Base-by-base conservation (phyloP, 2,329 filamentous ascomycete species). In the Phialocephala sp. region DNA sequence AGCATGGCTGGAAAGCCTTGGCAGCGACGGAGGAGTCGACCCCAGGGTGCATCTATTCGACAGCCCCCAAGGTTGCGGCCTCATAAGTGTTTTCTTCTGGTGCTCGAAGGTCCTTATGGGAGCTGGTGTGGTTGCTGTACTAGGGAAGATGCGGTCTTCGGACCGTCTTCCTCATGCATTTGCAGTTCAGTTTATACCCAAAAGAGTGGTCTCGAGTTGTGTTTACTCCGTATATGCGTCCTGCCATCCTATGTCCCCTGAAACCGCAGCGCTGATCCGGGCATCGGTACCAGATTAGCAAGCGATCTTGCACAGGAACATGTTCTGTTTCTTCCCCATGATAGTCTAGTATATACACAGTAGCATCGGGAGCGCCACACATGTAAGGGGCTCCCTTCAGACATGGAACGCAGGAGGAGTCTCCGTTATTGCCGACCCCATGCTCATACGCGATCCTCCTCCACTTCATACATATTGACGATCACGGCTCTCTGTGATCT, bases 281-380 rank as follows among this genome's bases (percentile, higher is more conserved):
- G 47, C 15, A 54, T 20, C 47, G 20, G 14, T 54, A 54, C 20
- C 47, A 54, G 20, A 24, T 4, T 24, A 24, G 45, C 12, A 56
- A 56, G 12, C 52, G 27, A 35, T 56, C 50, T 35, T 22, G 22
- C 9, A 14, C 52, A 56, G 47, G 24, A 35, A 37, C 35, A 35
- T 35, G 52, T 56, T 56, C 52, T n/a, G 41, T 43, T 50, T 36
- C n/a, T 12, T 24, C 32, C 36, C 55, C 36, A 24, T 35, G 32
- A 20, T 32, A 55, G n/a, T 3, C n/a, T 35, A 35, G 52, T 55
- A 55, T 37, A 55, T 55, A n/a, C n/a, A n/a, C n/a, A n/a, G n/a
- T n/a, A 55, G 24, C 11, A 35, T 35, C 32, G 18, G 20, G 2
- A 41, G 55, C 55, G 32, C 55, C 55, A 57, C 55, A 37, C 14